Conservation (phyloP, 164 flowering plant species). For the Annona squamosa region DNA sequence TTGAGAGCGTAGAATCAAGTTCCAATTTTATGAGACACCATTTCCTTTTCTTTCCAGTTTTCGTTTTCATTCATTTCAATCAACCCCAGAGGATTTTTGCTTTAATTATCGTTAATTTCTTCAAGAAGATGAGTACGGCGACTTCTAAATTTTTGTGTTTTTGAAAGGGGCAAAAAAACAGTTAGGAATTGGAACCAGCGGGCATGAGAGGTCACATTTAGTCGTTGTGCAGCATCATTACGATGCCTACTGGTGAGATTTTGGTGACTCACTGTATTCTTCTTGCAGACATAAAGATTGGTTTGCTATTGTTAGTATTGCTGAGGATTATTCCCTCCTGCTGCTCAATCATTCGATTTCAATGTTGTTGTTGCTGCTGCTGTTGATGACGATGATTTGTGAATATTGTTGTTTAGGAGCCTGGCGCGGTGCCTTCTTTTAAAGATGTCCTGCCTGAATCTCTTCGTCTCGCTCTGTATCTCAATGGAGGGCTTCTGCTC, state of each 20-base stretch:
- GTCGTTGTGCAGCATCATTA: no score
- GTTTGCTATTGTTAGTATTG: neutral
- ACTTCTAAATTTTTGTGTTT: no score
- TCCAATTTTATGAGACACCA: no score
- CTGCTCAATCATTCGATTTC: neutral
- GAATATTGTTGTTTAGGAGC: conserved; percentile 20
- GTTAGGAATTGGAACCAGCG: no score
- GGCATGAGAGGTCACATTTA: no score
- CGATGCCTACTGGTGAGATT: neutral
- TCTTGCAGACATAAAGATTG: neutral
- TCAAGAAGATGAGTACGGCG: no score
- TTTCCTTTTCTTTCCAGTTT: no score
- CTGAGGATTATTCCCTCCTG: neutral
- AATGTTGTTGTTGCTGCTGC: neutral
- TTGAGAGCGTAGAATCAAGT: no score
- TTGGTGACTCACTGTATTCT: neutral
- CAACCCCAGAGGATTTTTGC: no score
- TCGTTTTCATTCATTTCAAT: no score
- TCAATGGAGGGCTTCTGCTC: conserved; percentile 54
- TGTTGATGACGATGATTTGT: neutral
- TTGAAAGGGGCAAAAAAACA: no score
- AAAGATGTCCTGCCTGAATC: conserved; percentile 59
- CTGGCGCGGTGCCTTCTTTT: conserved; percentile 56
- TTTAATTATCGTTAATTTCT: no score
- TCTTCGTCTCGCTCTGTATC: conserved; percentile 52